phyloP scores from a whole-genome alignment of 2,329 filamentous ascomycete species.

The Leptographium flavum region DNA sequence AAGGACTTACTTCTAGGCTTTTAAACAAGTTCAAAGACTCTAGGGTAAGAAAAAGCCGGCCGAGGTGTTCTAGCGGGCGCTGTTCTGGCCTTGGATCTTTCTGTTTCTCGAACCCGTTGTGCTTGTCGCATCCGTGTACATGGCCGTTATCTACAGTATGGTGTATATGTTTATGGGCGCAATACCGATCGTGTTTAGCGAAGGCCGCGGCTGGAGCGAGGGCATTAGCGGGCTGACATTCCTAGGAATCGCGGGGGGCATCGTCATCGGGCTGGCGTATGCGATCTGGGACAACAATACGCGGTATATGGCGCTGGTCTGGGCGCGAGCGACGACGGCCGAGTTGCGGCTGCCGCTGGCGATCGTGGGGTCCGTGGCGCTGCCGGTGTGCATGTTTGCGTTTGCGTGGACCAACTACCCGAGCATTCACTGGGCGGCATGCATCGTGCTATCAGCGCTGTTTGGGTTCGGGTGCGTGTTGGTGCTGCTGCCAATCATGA shows the following conservation, averaged over 20 bases:
- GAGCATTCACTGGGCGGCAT: slow-evolving; percentile 16
- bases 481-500: slow-evolving; percentile 49
- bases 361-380: slow-evolving; percentile 44
- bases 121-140: slow-evolving; percentile 47
- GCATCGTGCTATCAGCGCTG: slow-evolving; percentile 18
- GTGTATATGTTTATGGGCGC: slow-evolving; percentile 45
- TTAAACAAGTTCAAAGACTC: no score
- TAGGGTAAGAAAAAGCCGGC: no score
- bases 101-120: slow-evolving; percentile 33
- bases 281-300: slow-evolving; percentile 36
- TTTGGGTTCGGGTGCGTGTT: slow-evolving; percentile 34
- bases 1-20: no score
- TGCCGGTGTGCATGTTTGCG: slow-evolving; percentile 53
- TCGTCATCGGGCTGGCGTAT: slow-evolving; percentile 42
- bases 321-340: slow-evolving; percentile 13
- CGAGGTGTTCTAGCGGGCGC: no score
- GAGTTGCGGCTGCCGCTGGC: slow-evolving; percentile 32
- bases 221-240: slow-evolving; percentile 52
- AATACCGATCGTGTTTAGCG: slow-evolving; percentile 51
- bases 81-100: no score
- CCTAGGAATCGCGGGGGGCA: slow-evolving; percentile 52
- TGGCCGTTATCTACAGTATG: slow-evolving; percentile 44
- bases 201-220: slow-evolving; percentile 41
- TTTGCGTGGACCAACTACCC: slow-evolving; percentile 52
- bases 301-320: slow-evolving; percentile 31